phyloP scores from a whole-genome alignment of 257 asterid genomes.

The Voacanga thouarsii region DNA sequence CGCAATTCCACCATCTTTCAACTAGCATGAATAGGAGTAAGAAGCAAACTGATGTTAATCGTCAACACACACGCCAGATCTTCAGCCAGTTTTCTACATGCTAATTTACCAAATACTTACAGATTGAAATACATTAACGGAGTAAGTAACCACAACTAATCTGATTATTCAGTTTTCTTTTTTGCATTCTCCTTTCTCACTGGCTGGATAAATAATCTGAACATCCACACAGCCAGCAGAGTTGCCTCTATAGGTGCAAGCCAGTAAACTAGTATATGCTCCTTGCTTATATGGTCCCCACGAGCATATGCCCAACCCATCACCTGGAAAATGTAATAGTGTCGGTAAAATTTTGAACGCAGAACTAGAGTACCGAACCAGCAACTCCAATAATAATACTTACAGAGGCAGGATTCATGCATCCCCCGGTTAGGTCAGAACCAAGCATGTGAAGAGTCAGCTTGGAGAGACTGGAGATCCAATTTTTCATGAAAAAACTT shows the following conservation, averaged over 20 bases:
- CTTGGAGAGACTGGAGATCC: constrained; percentile 86
- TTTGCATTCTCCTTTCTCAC: constrained; percentile 25
- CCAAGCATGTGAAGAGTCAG: constrained; percentile 76
- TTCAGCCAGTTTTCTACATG: neutral
- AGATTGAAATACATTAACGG: constrained; percentile 17
- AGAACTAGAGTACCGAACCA: neutral
- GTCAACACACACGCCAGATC: neutral
- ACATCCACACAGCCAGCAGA: constrained; percentile 65
- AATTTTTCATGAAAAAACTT: constrained; percentile 66
- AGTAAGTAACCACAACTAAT: constrained; percentile 22
- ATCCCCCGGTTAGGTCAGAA: constrained; percentile 91
- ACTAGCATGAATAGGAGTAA: neutral
- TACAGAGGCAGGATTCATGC: constrained; percentile 98
- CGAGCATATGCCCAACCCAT: constrained; percentile 96
- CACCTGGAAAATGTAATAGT: constrained; percentile 39
- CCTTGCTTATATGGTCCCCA: constrained; percentile 70
- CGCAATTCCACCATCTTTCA: no score
- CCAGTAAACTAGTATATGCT: constrained; percentile 82
- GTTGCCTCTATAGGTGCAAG: constrained; percentile 90
- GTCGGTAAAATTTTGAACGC: neutral
- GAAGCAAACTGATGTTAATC: neutral
- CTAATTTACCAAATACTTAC: constrained; percentile 5
- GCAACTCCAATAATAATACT: constrained; percentile 20
- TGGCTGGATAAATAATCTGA: constrained; percentile 37
- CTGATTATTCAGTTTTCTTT: constrained; percentile 38